Evolutionary conservation across 129 eudicot genomes (phyloP).

Genomic region (Apium graveolens): DNA sequence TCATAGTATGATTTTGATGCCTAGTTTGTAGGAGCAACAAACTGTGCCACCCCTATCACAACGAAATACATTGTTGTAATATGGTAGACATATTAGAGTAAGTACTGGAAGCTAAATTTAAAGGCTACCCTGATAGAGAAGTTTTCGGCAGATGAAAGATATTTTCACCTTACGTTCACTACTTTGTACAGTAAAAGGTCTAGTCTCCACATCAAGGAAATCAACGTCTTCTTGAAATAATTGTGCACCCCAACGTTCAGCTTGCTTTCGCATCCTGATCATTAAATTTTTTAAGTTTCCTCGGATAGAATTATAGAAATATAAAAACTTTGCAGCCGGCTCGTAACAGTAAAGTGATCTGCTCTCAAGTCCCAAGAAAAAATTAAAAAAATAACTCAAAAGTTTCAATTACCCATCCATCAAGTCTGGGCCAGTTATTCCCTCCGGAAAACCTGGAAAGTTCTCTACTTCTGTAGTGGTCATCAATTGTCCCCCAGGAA

Average conservation of each 20-base stretch:
- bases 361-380: not conserved
- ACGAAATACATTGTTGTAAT: not conserved
- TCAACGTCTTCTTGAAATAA: slow-evolving; percentile 95
- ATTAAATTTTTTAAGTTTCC: slow-evolving; percentile 9
- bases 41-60: not conserved
- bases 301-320: not conserved
- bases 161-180: slow-evolving; percentile 87
- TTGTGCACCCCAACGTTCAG: slow-evolving; percentile 99
- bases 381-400: not conserved
- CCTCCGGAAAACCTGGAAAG: slow-evolving; percentile 98
- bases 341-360: not conserved
- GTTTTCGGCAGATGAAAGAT: not conserved
- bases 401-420: slow-evolving; percentile 66
- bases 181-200: slow-evolving; percentile 82
- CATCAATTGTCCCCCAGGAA: slow-evolving; percentile 99
- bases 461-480: slow-evolving; percentile 98
- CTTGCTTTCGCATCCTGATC: slow-evolving; percentile 73
- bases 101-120: not conserved
- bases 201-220: slow-evolving; percentile 62
- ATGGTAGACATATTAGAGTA: not conserved
- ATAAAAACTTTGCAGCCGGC: not conserved
- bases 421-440: slow-evolving; percentile 96
- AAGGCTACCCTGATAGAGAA: not conserved
- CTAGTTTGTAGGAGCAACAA: not conserved
- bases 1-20: not conserved